These are phyloP conservation scores for Zoysia japonica DNA, from an alignment of 176 grass and related monocot species.

Conservation along the genomic window DNA sequence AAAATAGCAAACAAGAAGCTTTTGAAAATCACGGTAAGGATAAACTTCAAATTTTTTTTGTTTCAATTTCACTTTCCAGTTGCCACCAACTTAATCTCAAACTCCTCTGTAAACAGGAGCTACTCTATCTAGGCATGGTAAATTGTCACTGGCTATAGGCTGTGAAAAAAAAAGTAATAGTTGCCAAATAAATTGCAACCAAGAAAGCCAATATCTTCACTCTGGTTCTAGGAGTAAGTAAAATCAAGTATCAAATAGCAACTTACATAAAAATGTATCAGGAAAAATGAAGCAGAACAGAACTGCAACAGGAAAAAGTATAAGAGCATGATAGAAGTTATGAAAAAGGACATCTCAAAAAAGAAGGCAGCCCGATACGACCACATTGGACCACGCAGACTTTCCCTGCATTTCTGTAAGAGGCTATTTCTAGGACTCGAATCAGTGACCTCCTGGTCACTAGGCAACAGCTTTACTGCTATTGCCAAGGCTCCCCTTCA, in stretches of 20 bases:
- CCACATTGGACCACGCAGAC: too few species aligned
- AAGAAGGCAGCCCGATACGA: too few species aligned
- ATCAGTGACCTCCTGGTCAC: too few species aligned
- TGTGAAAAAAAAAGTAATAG: slow-evolving; percentile 20
- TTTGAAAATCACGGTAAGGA: neutral
- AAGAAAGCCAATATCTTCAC: slow-evolving; percentile 8
- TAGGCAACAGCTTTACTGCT: too few species aligned
- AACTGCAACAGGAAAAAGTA: slow-evolving; percentile 15
- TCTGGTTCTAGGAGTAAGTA: slow-evolving; percentile 11
- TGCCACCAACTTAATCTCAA: neutral
- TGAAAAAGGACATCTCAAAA: neutral
- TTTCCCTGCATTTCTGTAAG: too few species aligned
- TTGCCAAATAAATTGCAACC: neutral
- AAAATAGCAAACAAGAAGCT: neutral
- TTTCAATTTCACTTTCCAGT: neutral
- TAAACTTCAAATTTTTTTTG: neutral
- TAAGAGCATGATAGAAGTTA: slow-evolving; percentile 6
- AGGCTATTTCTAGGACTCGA: too few species aligned
- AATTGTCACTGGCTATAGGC: slow-evolving; percentile 11
- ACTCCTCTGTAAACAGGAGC: neutral
- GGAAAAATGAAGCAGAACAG: slow-evolving; percentile 34
- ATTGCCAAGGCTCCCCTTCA: too few species aligned
- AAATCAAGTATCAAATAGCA: slow-evolving; percentile 31
- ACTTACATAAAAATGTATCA: neutral
- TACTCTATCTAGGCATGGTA: slow-evolving; percentile 20